Evolutionary conservation across 352 stramenopile genomes (phyloP).

Genomic region (Phytophthora lateralis): DNA sequence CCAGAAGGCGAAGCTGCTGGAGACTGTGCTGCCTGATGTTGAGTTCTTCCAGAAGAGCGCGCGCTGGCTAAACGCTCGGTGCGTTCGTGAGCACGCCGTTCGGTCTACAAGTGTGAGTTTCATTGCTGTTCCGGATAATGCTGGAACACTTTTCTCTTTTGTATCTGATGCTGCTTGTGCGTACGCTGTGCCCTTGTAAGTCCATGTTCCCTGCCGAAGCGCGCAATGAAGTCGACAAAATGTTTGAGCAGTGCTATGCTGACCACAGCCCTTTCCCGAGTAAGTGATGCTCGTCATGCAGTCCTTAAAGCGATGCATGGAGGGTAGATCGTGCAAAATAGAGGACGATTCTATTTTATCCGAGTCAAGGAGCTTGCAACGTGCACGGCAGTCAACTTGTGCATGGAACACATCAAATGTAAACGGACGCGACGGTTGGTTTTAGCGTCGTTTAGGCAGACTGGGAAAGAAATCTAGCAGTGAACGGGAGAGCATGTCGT

Average conservation of each 20-base stretch:
- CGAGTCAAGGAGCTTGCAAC: not conserved
- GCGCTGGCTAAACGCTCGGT: conserved; percentile 65
- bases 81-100: conserved; percentile 76
- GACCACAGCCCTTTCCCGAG: conserved; percentile 69
- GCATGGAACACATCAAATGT: not conserved
- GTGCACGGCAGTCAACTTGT: not conserved
- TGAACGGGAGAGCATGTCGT: conserved; percentile 2
- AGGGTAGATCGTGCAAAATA: conserved; percentile 28
- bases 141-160: conserved; percentile 6
- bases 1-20: conserved; percentile 70
- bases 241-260: conserved; percentile 79
- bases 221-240: conserved; percentile 68
- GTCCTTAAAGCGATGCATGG: conserved; percentile 14
- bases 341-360: conserved; percentile 21
- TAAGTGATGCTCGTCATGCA: conserved; percentile 19
- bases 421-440: conserved; percentile 14
- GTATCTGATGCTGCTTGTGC: not conserved
- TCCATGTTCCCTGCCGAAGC: conserved; percentile 83
- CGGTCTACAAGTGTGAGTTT: conserved; percentile 66
- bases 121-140: conserved; percentile 1
- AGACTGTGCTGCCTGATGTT: conserved; percentile 58
- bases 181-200: conserved; percentile 25
- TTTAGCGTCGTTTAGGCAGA: conserved; percentile 13
- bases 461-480: not conserved
- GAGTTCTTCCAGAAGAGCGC: conserved; percentile 69